Percentiles rank a stretch among this genome's conserved stretches.
phyloP scores from a whole-genome alignment of 2,329 filamentous ascomycete species.

The Ceratocystis huliohia region DNA sequence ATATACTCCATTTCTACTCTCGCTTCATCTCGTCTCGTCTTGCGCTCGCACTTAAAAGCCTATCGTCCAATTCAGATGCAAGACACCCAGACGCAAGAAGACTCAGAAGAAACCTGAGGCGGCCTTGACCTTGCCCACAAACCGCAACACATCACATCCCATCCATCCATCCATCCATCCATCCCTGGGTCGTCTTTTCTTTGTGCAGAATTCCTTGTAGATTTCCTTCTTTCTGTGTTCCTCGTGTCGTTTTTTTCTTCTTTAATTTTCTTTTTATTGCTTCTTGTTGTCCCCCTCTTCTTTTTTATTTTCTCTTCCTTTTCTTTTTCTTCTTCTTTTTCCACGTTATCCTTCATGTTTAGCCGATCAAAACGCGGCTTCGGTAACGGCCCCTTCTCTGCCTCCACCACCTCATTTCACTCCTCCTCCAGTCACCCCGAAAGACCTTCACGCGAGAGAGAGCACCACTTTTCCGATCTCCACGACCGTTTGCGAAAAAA shows the following conservation, averaged over 20 bases:
- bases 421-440: conserved; percentile 6
- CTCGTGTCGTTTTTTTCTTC: background rate
- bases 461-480: conserved; percentile 10
- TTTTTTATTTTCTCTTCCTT: conserved; percentile 2
- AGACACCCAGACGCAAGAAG: background rate
- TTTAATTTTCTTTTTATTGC: conserved; percentile 1
- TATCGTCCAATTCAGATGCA: background rate
- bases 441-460: conserved; percentile 6
- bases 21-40: no score
- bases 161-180: conserved; percentile 5
- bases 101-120: background rate
- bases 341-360: conserved; percentile 10
- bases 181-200: conserved; percentile 4
- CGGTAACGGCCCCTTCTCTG: conserved; percentile 14
- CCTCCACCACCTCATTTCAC: conserved; percentile 10
- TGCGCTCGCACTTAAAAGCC: no score
- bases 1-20: background rate
- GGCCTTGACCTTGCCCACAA: background rate
- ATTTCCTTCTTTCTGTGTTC: background rate
- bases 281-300: background rate
- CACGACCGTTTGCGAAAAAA: conserved; percentile 13
- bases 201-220: conserved; percentile 1
- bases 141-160: background rate
- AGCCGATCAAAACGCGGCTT: conserved; percentile 14
- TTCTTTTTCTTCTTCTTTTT: background rate